A percentile compares a stretch with the other conserved stretches of the same genome.
phyloP scores from a whole-genome alignment of 305 asterid genomes.

The Caryopteris hybrid region DNA sequence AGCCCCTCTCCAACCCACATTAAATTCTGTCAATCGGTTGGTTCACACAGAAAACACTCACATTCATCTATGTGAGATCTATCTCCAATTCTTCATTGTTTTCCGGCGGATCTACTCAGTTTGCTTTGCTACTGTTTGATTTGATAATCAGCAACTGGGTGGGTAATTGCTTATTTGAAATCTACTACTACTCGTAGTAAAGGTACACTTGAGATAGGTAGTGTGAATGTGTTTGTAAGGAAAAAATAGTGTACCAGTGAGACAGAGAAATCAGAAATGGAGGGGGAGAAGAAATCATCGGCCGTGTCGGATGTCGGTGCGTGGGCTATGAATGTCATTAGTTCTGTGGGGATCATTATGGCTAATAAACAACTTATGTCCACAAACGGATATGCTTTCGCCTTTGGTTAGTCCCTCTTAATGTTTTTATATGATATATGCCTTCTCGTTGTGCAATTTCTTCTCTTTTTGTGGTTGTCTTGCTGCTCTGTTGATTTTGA shows the following conservation, averaged over 20 bases:
- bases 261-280: constrained; percentile 37
- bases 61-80: constrained; percentile 21
- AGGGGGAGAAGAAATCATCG: constrained; percentile 54
- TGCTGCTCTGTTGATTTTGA: no score
- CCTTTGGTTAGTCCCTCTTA: constrained; percentile 44
- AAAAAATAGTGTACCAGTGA: not conserved
- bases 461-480: no score
- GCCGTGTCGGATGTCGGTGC: constrained; percentile 82
- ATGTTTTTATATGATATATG: constrained; percentile 4
- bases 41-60: no score
- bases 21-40: constrained; percentile 14
- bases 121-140: not conserved
- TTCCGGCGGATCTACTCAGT: constrained; percentile 20
- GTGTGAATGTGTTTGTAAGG: not conserved
- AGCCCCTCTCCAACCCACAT: not conserved
- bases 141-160: constrained; percentile 1
- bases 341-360: constrained; percentile 87
- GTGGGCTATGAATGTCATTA: constrained; percentile 87
- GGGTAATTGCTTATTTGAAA: not conserved
- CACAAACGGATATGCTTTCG: constrained; percentile 55
- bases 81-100: not conserved
- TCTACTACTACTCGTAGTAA: not conserved
- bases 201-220: no score
- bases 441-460: not conserved
- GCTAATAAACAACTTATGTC: constrained; percentile 90